Base-by-base conservation (phyloP, 2,329 filamentous ascomycete species). In the Microdochium bolleyi region DNA sequence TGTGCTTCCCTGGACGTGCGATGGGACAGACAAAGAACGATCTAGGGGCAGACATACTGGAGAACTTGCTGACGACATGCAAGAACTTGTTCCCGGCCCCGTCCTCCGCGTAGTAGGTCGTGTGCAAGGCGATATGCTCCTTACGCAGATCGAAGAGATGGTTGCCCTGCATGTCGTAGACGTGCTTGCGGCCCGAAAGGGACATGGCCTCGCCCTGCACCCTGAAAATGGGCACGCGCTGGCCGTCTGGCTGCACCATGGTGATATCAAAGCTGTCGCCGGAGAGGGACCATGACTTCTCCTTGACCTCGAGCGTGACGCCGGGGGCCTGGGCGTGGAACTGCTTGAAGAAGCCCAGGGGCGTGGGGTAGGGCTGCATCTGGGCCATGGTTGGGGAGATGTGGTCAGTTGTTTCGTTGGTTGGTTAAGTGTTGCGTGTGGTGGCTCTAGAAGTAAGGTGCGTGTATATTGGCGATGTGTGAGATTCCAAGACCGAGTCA, bases 181-280 rank as follows among this genome's bases (percentile, higher is more conserved):
- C 71, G 11, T 74, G 73, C 65, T 84, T 85, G 58, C 79, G 76
- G 14, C 74, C 73, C 2, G 74, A 77, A 2, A 84, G 61, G 11
- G 76, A 74, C 57, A 82, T 60, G 55, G 75, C 61, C 53, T 78
- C 77, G 58, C 81, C 82, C 56, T 82, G 68, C 46, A 85, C 77
- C 56, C 75, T 74, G 56, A 85, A 66, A 30, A 85, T 59, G 0
- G 78, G 73, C 41, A 46, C 41, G 41, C 41, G 41, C 22, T 73
- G 68, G 22, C 81, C 81, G 54, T 74, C 76, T 13, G 41, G 41
- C 13, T 46, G 41, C 48, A 73, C 67, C 4, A 78, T 74, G 52
- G 75, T 77, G 65, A 88, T 78, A 57, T 80, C 78, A 67, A 87
- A 88, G 64, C 75, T 80, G 68, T 87, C 83, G 53, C 82, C 82